These are phyloP conservation scores for Pseudocercospora vitis DNA, from an alignment of 2,329 filamentous ascomycete species.

Conservation along the genomic window DNA sequence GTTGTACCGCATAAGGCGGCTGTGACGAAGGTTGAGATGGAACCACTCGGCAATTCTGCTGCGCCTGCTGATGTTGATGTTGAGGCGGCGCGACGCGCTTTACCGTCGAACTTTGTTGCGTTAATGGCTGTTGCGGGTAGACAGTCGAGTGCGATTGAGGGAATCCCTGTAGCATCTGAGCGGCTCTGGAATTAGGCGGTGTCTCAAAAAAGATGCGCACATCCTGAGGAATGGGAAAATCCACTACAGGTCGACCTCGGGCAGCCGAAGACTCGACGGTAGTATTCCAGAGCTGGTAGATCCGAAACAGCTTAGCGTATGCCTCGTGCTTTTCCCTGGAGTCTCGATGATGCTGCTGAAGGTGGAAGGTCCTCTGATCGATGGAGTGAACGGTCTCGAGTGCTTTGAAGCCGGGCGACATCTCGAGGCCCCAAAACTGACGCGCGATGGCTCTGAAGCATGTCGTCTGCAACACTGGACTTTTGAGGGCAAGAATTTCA, in stretches of 20 bases:
- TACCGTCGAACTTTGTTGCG: too few relatives aligned
- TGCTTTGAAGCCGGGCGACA: slow-evolving; percentile 17
- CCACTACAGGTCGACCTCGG: not conserved
- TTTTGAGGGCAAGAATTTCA: slow-evolving; percentile 50
- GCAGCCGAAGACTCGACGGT: not conserved
- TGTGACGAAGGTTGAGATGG: not conserved
- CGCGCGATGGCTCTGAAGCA: slow-evolving; percentile 55
- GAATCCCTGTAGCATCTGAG: too few relatives aligned
- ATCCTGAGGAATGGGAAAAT: slow-evolving; percentile 9
- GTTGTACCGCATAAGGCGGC: not conserved
- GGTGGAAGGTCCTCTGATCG: slow-evolving; percentile 24
- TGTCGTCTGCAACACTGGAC: slow-evolving; percentile 54
- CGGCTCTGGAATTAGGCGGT: slow-evolving; percentile 1
- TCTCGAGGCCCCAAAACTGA: slow-evolving; percentile 41
- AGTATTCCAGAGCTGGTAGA: slow-evolving; percentile 18
- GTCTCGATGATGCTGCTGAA: slow-evolving; percentile 15
- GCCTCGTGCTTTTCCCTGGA: slow-evolving; percentile 19
- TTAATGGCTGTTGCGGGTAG: slow-evolving; percentile 10
- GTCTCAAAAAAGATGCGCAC: slow-evolving; percentile 14
- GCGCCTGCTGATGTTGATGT: slow-evolving; percentile 5
- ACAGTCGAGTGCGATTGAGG: not conserved
- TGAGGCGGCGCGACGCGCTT: too few relatives aligned
- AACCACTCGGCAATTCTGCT: slow-evolving; percentile 3
- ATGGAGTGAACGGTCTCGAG: slow-evolving; percentile 26
- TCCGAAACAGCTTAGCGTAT: slow-evolving; percentile 11